A percentile compares a stretch with the other conserved stretches of the same genome.
phyloP scores from a whole-genome alignment of 805 yeast genomes.

The Candida quercuum region DNA sequence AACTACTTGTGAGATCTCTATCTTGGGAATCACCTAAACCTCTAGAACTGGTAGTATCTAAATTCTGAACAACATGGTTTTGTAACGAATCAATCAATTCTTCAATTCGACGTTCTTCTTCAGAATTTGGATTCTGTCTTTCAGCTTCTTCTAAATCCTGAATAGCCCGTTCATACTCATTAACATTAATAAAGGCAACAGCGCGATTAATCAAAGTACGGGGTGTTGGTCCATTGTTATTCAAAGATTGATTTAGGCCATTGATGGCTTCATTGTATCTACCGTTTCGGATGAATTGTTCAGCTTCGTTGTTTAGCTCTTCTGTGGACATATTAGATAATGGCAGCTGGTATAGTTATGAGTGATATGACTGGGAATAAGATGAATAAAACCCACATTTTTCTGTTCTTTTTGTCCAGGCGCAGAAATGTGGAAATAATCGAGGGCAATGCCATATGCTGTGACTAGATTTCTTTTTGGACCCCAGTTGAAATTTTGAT shows the following conservation, averaged over 20 bases:
- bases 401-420: too few species aligned
- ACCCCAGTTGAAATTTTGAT: too few species aligned
- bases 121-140: slow-evolving; percentile 13
- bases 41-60: slow-evolving; percentile 15
- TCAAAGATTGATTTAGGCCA: not conserved
- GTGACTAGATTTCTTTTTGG: too few species aligned
- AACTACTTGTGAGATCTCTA: slow-evolving; percentile 15
- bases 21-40: slow-evolving; percentile 15
- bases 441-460: too few species aligned
- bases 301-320: slow-evolving; percentile 10
- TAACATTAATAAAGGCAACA: slow-evolving; percentile 9
- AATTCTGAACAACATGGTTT: slow-evolving; percentile 17
- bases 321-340: slow-evolving; percentile 5
- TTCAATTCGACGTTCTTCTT: slow-evolving; percentile 17
- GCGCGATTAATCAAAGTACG: slow-evolving; percentile 21
- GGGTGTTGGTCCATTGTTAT: slow-evolving; percentile 11
- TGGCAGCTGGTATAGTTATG: not conserved
- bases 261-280: slow-evolving; percentile 4
- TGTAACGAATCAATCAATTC: slow-evolving; percentile 16
- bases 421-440: too few species aligned
- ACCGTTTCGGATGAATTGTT: slow-evolving; percentile 3
- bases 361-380: too few species aligned
- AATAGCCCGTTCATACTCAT: slow-evolving; percentile 18
- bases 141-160: slow-evolving; percentile 19
- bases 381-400: too few species aligned